Percentiles rank a stretch among this genome's conserved stretches.
Evolutionary conservation across 495 filamentous ascomycete species (phyloP).

Genomic region (Pyrenopolyporus hunteri): DNA sequence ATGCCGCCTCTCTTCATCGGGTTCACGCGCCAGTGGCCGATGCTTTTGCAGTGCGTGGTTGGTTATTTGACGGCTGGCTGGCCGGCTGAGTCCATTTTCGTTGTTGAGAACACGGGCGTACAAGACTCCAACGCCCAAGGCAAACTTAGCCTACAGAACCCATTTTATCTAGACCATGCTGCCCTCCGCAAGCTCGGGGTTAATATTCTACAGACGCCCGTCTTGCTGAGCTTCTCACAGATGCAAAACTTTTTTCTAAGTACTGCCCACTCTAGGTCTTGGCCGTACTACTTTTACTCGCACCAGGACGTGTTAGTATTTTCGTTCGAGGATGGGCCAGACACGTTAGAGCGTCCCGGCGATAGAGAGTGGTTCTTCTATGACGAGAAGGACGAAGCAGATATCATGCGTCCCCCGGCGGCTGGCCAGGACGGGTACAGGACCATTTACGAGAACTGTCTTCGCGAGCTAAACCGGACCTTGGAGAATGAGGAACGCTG

Average conservation of each 20-base stretch:
- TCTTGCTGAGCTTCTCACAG: conserved; percentile 61
- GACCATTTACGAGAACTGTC: conserved; percentile 51
- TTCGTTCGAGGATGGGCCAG: conserved; percentile 55
- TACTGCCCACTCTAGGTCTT: conserved; percentile 48
- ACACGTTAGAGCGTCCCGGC: conserved; percentile 37
- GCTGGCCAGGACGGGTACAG: conserved; percentile 48
- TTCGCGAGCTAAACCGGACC: conserved; percentile 41
- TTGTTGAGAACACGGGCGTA: conserved; percentile 62
- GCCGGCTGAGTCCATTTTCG: conserved; percentile 59
- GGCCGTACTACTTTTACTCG: conserved; percentile 65
- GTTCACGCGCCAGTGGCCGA: conserved; percentile 60
- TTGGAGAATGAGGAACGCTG: conserved; percentile 36
- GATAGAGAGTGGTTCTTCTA: conserved; percentile 44
- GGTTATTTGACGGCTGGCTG: conserved; percentile 59
- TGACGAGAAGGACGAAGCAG: conserved; percentile 44
- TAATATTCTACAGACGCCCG: conserved; percentile 58
- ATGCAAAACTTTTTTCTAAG: conserved; percentile 62
- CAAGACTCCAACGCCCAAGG: conserved; percentile 57
- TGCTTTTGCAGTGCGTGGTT: conserved; percentile 58
- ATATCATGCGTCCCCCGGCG: conserved; percentile 38
- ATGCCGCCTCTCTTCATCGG: conserved; percentile 60
- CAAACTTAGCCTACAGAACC: conserved; percentile 57
- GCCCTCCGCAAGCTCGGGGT: conserved; percentile 53
- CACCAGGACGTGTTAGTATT: conserved; percentile 64
- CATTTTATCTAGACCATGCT: conserved; percentile 59